A percentile compares a stretch with the other conserved stretches of the same genome.
Conservation (phyloP, 352 stramenopile genomes). For the Pythium rishiriense region DNA sequence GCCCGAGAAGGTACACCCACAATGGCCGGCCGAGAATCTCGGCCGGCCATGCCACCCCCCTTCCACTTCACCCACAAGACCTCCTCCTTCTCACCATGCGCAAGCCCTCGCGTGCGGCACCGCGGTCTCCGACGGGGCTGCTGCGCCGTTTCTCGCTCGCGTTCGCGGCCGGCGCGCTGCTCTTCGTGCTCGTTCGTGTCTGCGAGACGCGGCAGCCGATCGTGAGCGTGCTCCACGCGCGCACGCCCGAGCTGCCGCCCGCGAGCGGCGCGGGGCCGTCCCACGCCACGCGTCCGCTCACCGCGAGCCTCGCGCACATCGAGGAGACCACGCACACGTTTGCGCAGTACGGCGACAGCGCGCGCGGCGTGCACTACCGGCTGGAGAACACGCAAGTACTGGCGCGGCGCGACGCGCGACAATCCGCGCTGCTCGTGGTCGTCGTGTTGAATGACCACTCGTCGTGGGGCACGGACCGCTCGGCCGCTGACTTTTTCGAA, state of each 20-base stretch:
- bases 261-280: background rate
- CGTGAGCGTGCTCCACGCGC: constrained; percentile 3
- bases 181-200: background rate
- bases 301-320: background rate
- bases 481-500: constrained; percentile 31
- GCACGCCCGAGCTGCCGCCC: background rate
- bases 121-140: background rate
- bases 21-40: no score
- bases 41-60: no score
- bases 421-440: constrained; percentile 34
- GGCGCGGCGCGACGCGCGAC: background rate
- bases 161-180: background rate
- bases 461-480: constrained; percentile 38
- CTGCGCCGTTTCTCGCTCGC: background rate
- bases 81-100: background rate
- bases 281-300: background rate
- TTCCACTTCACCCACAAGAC: no score
- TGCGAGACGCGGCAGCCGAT: background rate
- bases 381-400: background rate
- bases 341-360: constrained; percentile 6
- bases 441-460: constrained; percentile 35
- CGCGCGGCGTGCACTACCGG: constrained; percentile 14
- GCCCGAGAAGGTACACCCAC: no score
- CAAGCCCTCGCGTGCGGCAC: background rate
- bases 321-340: constrained; percentile 3